These are phyloP conservation scores for Allantophomopsis lycopodina DNA, from an alignment of 2,329 filamentous ascomycete species.

Conservation along the genomic window DNA sequence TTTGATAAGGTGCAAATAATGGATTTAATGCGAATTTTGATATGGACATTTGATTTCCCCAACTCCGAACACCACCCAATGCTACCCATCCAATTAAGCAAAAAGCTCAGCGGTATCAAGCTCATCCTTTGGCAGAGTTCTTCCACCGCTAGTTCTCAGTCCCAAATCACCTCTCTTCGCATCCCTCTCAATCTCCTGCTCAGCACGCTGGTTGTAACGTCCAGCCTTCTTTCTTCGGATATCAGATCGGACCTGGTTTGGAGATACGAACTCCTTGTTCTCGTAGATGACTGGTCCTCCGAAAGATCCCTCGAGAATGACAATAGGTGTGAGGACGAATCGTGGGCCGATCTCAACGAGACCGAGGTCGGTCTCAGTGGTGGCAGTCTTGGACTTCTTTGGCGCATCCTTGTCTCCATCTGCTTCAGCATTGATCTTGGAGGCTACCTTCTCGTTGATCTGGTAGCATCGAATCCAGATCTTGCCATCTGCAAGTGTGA, in stretches of 20 bases:
- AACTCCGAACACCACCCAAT: too few species aligned
- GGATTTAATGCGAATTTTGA: too few species aligned
- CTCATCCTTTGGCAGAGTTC: slow-evolving; percentile 47
- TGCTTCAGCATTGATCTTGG: slow-evolving; percentile 26
- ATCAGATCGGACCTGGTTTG: slow-evolving; percentile 85
- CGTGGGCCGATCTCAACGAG: slow-evolving; percentile 89
- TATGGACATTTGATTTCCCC: too few species aligned
- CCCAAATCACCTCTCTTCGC: slow-evolving; percentile 68
- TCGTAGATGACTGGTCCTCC: slow-evolving; percentile 95
- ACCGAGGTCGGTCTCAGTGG: slow-evolving; percentile 60
- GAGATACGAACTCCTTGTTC: slow-evolving; percentile 93
- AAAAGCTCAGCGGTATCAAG: slow-evolving; percentile 70
- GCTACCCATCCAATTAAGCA: slow-evolving; percentile 30
- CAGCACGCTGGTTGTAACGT: slow-evolving; percentile 63
- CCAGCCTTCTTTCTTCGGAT: slow-evolving; percentile 62
- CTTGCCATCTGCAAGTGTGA: slow-evolving; percentile 83
- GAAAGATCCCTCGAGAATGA: slow-evolving; percentile 90
- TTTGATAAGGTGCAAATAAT: too few species aligned
- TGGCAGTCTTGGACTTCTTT: slow-evolving; percentile 28
- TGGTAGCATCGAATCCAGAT: slow-evolving; percentile 96
- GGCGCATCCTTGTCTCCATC: slow-evolving; percentile 31
- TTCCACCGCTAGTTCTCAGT: slow-evolving; percentile 51
- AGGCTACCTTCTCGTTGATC: slow-evolving; percentile 68
- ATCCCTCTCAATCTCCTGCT: slow-evolving; percentile 58
- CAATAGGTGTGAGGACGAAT: slow-evolving; percentile 85